Evolutionary conservation across 1,284 basidiomycete species (phyloP), one percentile per base, ranked within the genome.

Genomic region (Ustilago hordei): DNA sequence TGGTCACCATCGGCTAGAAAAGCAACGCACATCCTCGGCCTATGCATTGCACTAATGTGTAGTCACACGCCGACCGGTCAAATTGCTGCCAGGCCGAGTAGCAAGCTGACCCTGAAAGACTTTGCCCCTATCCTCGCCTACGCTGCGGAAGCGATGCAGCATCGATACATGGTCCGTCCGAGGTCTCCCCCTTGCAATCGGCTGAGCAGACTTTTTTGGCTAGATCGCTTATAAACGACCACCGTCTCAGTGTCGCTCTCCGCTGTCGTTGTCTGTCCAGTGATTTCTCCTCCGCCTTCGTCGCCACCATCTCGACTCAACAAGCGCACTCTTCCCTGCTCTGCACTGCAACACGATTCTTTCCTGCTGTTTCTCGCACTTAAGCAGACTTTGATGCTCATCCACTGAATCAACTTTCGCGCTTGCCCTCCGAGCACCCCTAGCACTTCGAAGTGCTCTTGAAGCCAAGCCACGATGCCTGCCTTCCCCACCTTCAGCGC

Each of bases 401-500:
- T 17, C 13, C 12, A 41, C n/a, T 8, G 43, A 19, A 19, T 4
- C n/a, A 7, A 19, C 43, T 9, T 19, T 28, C 23, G 23, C 23
- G 2, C 43, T 19, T 45, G 19, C 39, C 39, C 13, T 7, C 12
- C 39, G 39, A 41, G 15, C 17, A 41, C 13, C 2, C 0, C 15
- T 7, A 8, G n/a, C 43, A 19, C 7, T 19, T 19, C 19, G n/a
- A 11, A 11, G 43, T 32, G 23, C 48, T 50, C 12, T 17, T 17
- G 15, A 23, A 8, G 23, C n/a, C 28, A 23, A 8, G 23, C n/a
- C 28, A 48, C 28, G 0, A 75, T 75, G 73, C 68, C 68, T 0
- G 68, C 73, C 19, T 75, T 75, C 28, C 23, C 68, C 8, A 48
- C 68, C 9, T 62, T 62, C 32, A 55, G 59, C 53, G 47, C 58